Evolutionary conservation across 371 early-diverging fungal genomes (phyloP), one percentile per base, ranked within the genome.

Genomic region (Mucor circinelloides): DNA sequence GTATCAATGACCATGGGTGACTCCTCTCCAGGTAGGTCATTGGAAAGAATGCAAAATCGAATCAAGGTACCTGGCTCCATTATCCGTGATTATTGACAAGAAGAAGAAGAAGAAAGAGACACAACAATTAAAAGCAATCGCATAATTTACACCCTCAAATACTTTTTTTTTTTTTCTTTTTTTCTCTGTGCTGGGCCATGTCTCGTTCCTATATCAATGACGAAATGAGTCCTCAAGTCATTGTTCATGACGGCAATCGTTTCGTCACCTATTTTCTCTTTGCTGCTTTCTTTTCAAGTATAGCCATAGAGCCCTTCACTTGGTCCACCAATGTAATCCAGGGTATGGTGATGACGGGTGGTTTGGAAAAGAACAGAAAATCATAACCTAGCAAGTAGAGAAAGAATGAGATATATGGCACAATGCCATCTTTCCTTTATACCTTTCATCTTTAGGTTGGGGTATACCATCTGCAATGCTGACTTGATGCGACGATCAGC

Each of bases 401-500:
- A 42, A n/a, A 44, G 17, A 3, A 21, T 9, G 6, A 19, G 8
- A 27, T 21, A 30, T 8, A 6, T 13, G 48, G n/a, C 15, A 17
- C 7, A 17, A 27, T 6, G 46, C 30, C 15, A n/a, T 31, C 4
- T 19, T 25, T 17, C 9, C 25, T 28, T 28, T 21, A 28, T 17
- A 62, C 62, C 58, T 59, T 63, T 56, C 15, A 52, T 30, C 25
- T 66, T 69, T 30, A 59, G 42, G 2, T 52, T 27, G 27, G 68
- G 58, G 46, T 63, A 67, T 1, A 64, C 40, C 28, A 52, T 31
- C 50, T 58, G 55, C 19, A 72, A 21, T 1, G 73, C 76, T 25
- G 67, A 62, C 38, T 48, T 69, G 19, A 76, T 21, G n/a, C 76
- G 60, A 61, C 73, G 66, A 50, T 72, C 67, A 2, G 70, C 70